Percentiles rank a stretch among this genome's conserved stretches.
Conservation (phyloP, 176 grass and related monocot genomes). For the Bolboschoenus planiculmis region DNA sequence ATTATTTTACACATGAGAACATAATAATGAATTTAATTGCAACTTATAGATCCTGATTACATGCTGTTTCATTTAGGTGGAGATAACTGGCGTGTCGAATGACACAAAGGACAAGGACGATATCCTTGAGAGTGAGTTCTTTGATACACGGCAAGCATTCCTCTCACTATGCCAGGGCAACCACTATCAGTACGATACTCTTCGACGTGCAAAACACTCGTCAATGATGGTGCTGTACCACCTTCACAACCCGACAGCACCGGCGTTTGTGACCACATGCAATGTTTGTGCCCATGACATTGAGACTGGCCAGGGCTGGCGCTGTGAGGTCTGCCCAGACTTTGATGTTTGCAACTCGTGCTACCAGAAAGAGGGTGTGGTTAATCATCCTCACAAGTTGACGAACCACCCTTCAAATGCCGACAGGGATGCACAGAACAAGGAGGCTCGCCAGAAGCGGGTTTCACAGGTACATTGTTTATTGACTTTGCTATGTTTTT, state of each 20-base stretch:
- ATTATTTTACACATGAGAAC: neutral
- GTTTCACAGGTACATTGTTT: conserved; percentile 67
- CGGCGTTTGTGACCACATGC: conserved; percentile 94
- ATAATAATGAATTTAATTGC: neutral
- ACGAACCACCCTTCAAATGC: conserved; percentile 80
- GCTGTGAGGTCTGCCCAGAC: conserved; percentile 95
- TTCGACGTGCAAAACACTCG: conserved; percentile 96
- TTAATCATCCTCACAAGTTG: conserved; percentile 83
- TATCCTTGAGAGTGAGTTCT: conserved; percentile 97
- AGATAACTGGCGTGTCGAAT: conserved; percentile 52
- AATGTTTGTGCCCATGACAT: conserved; percentile 86
- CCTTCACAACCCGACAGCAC: conserved; percentile 97
- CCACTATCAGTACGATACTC: conserved; percentile 99
- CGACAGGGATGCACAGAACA: conserved; percentile 90
- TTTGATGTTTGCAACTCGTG: conserved; percentile 96
- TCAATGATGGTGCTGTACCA: conserved; percentile 99
- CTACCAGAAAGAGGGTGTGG: conserved; percentile 69
- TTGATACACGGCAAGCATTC: conserved; percentile 96
- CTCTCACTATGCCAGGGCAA: conserved; percentile 98
- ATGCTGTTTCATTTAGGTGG: conserved; percentile 41
- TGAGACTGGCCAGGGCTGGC: conserved; percentile 95
- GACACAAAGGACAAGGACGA: conserved; percentile 98
- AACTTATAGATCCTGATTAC: neutral
- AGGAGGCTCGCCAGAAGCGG: conserved; percentile 88
- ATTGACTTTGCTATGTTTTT: conserved; percentile 10